Evolutionary conservation across 2,329 filamentous ascomycete genomes (phyloP).

Genomic region (Botrytis fabae): DNA sequence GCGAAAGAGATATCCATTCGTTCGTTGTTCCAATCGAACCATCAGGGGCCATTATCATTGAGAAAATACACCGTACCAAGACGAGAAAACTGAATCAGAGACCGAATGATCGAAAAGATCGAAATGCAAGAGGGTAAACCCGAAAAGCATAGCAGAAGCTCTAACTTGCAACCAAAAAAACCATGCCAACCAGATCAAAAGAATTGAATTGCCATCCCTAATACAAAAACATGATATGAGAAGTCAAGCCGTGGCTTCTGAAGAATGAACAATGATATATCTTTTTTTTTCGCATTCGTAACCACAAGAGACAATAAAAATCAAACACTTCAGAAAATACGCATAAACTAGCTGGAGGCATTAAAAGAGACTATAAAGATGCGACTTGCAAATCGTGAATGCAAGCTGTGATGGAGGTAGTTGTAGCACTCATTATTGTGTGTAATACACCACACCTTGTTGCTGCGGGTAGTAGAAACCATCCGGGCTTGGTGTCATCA

Average conservation of each 20-base stretch:
- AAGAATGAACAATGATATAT: constrained; percentile 16
- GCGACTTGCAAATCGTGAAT: constrained; percentile 7
- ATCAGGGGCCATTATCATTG: constrained; percentile 9
- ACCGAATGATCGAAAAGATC: background rate
- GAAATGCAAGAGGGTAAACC: constrained; percentile 8
- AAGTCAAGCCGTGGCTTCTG: constrained; percentile 7
- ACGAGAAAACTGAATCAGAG: constrained; percentile 7
- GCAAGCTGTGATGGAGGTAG: background rate
- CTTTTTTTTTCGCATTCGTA: constrained; percentile 10
- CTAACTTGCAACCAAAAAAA: constrained; percentile 17
- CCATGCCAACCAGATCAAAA: constrained; percentile 20
- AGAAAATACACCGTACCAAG: constrained; percentile 11
- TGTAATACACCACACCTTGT: constrained; percentile 60
- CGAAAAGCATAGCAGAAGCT: constrained; percentile 16
- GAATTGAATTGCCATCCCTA: constrained; percentile 12
- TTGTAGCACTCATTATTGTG: constrained; percentile 48
- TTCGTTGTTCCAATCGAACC: constrained; percentile 15
- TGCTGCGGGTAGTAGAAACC: constrained; percentile 70
- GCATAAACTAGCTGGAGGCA: constrained; percentile 6
- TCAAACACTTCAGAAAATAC: constrained; percentile 11
- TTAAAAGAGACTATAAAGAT: constrained; percentile 12
- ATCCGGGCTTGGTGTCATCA: constrained; percentile 70
- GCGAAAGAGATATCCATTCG: constrained; percentile 13
- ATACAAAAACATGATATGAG: constrained; percentile 19
- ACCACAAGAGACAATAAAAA: constrained; percentile 1